Evolutionary conservation across 768 basidiomycete species (phyloP).

Genomic region (Heimioporus sp.): DNA sequence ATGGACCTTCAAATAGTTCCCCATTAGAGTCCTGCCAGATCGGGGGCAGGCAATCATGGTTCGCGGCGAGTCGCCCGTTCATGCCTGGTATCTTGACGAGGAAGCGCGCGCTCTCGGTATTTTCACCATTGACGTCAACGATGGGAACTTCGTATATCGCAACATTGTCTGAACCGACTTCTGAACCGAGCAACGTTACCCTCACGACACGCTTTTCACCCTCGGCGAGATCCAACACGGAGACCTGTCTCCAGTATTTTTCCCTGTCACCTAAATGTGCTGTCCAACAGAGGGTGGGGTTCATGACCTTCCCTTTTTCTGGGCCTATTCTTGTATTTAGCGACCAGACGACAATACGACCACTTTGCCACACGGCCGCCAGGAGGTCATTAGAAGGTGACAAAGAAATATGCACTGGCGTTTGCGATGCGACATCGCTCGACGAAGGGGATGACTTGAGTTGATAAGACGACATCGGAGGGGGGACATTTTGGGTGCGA

Average conservation of each 20-base stretch:
- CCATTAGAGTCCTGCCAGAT: slow-evolving; percentile 48
- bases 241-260: slow-evolving; percentile 30
- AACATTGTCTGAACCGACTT: slow-evolving; percentile 33
- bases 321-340: slow-evolving; percentile 61
- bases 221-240: slow-evolving; percentile 11
- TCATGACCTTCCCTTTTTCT: slow-evolving; percentile 57
- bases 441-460: slow-evolving; percentile 29
- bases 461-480: slow-evolving; percentile 85
- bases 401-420: slow-evolving; percentile 68
- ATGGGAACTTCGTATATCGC: slow-evolving; percentile 22
- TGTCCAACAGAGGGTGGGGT: slow-evolving; percentile 45
- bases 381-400: slow-evolving; percentile 55
- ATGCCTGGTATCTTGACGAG: slow-evolving; percentile 28
- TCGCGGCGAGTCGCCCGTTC: slow-evolving; percentile 49
- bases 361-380: slow-evolving; percentile 69
- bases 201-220: slow-evolving; percentile 5
- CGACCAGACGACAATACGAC: slow-evolving; percentile 66
- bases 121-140: background rate
- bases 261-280: slow-evolving; percentile 13
- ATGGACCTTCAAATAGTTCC: slow-evolving; percentile 44
- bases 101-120: slow-evolving; percentile 5
- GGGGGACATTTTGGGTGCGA: slow-evolving; percentile 92
- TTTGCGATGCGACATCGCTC: slow-evolving; percentile 1
- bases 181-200: slow-evolving; percentile 43
- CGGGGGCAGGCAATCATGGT: slow-evolving; percentile 12